phyloP scores from a whole-genome alignment of 257 asterid genomes.

The Coffea canephora region DNA sequence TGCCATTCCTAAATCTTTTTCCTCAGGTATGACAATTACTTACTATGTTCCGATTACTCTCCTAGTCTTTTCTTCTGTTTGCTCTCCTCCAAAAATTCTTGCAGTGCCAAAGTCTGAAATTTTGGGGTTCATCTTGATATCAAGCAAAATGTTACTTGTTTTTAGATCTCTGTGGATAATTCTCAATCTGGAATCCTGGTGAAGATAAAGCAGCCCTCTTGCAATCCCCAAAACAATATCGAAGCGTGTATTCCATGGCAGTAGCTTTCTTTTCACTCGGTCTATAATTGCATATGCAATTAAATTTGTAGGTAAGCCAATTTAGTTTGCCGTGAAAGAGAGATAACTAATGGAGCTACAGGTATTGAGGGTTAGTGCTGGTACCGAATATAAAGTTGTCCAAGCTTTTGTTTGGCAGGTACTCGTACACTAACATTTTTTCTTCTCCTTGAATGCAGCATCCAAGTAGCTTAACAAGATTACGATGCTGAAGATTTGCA shows the following conservation, averaged over 20 bases:
- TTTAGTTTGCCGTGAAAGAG: neutral
- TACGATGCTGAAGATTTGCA: conserved; percentile 36
- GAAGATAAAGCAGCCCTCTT: conserved; percentile 34
- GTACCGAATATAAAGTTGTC: conserved; percentile 36
- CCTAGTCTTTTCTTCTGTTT: conserved; percentile 23
- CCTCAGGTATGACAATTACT: neutral
- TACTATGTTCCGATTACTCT: conserved; percentile 37
- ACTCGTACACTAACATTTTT: conserved; percentile 28
- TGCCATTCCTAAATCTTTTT: neutral
- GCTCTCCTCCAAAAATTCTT: conserved; percentile 28
- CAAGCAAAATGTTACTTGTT: conserved; percentile 31
- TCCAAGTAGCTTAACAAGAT: conserved; percentile 33
- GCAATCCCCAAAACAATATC: conserved; percentile 28
- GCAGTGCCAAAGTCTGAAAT: conserved; percentile 38
- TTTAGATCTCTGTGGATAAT: conserved; percentile 35
- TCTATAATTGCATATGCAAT: conserved; percentile 10
- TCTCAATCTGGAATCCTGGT: conserved; percentile 31
- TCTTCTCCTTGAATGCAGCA: conserved; percentile 34
- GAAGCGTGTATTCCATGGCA: conserved; percentile 30
- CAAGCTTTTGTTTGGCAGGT: conserved; percentile 36
- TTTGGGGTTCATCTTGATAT: conserved; percentile 31
- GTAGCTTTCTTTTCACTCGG: conserved; percentile 16
- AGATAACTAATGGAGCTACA: neutral
- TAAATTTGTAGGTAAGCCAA: neutral
- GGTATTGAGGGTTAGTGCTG: neutral